Percentiles rank a stretch among this genome's conserved stretches.
Conservation (phyloP, 768 basidiomycete genomes). For the Agrocybe pediades region DNA sequence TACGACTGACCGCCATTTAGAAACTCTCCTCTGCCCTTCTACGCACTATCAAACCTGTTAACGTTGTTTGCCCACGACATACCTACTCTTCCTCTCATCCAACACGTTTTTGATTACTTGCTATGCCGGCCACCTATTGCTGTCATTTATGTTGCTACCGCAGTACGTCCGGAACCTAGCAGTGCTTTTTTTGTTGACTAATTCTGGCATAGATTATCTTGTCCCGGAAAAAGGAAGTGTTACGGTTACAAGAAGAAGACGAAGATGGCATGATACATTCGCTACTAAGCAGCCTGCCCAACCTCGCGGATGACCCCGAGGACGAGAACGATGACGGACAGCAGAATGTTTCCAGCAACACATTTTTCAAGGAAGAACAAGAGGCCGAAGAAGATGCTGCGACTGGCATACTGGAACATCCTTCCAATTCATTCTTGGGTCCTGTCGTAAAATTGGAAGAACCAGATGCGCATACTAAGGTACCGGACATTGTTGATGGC, state of each 20-base stretch:
- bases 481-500: neutral
- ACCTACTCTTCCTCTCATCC: constrained; percentile 85
- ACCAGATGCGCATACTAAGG: neutral
- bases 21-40: constrained; percentile 81
- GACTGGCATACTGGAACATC: neutral
- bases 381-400: neutral
- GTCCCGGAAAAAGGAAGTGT: constrained; percentile 67
- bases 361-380: constrained; percentile 18
- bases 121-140: constrained; percentile 80
- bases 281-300: constrained; percentile 63
- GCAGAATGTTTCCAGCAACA: constrained; percentile 1
- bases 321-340: constrained; percentile 5
- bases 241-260: constrained; percentile 61
- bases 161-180: constrained; percentile 51
- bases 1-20: constrained; percentile 31
- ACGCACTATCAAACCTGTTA: constrained; percentile 86
- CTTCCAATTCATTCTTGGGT: neutral
- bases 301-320: constrained; percentile 46
- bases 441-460: neutral
- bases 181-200: neutral
- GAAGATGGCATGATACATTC: constrained; percentile 87
- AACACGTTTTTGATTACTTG: constrained; percentile 91
- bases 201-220: constrained; percentile 61
- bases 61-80: constrained; percentile 93
- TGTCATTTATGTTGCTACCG: constrained; percentile 80